Evolutionary conservation across 2,329 filamentous ascomycete genomes (phyloP), one percentile per base, ranked within the genome.

Genomic region (Chalaropsis ovoidea): DNA sequence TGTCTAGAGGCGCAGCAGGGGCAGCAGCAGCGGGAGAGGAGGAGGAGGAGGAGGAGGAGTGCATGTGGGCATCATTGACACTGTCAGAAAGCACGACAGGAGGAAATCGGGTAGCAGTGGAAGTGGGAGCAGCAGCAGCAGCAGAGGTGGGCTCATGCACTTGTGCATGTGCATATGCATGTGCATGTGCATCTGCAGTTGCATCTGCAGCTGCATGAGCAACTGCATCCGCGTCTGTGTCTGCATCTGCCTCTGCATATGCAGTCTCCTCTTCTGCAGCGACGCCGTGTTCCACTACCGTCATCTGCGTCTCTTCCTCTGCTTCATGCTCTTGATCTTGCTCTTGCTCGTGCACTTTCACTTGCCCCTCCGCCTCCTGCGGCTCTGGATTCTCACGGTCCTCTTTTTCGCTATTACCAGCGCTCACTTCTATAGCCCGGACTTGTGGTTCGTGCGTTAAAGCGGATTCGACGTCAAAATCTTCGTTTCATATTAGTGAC

Each of bases 401-500:
- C 24, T 62, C 42, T 15, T 41, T 19, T 35, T 35, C 60, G 42
- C 35, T 10, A 43, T 45, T 24, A 45, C 2, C 31, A 45, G 35
- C n/a, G 42, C 42, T 47, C 61, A 62, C 61, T 62, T 35, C 61
- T 62, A 35, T 35, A 19, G 61, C 41, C 42, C 45, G 61, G 61
- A 47, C 61, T 39, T 62, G 17, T 35, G 61, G 42, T 49, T n/a
- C 22, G 41, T 62, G 42, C 42, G 41, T 47, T 62, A 47, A 45
- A 47, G 61, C 43, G 41, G 61, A 39, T 35, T 49, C 61, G 61
- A 47, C 24, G 61, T 62, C 61, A 62, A 47, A 62, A 62, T 47
- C 61, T 62, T 62, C 24, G 27, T 45, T 62, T 62, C 61, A 62
- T 62, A 62, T 62, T 62, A 62, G 61, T 62, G 42, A 47, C 61